Base-by-base conservation (phyloP, 2,329 filamentous ascomycete species). In the Aspergillus vadensis region DNA sequence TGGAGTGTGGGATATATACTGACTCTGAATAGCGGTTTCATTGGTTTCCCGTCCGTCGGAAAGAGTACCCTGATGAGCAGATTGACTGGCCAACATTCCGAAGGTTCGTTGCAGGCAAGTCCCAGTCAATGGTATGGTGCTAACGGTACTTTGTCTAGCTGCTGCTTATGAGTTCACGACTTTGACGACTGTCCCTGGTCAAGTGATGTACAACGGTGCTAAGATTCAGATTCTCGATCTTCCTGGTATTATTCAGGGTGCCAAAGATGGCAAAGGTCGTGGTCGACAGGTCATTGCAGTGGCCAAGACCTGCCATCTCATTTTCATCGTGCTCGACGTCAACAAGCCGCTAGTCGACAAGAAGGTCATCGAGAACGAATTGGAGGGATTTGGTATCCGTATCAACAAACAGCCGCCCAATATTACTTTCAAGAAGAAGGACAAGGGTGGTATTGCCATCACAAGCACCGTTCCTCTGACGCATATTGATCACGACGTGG, bases 351-450 rank as follows among this genome's bases (percentile, higher is more conserved):
- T 99, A 69, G 96, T 94, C 15, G 95, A 99, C 80, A 99, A 99
- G 83, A 87, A 91, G 63, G 85, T 99, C 65, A 99, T 99, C 72
- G 95, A 99, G 80, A 85, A 87, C 55, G 95, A 99, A 81, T 80
- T 99, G 75, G 95, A 99, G 77, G 95, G 95, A 7, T 99, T 99
- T 71, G 95, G 95, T 36, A 97, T 99, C 74, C 87, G 95, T 59
- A 94, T 98, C 82, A 99, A 99, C 83, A 99, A 98, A 82, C 81
- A 88, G 70, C 95, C 95, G 25, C 95, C 95, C 43, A 99, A 99
- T 76, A 99, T 99, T 72, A 91, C 95, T n/a, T 97, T 97, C 83
- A 96, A 89, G 81, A 99, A 99, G 84, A 99, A 99, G 83, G 95
- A 99, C 79, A 98, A 98, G 81, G 95, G 95, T 69, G 95, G 95